These are phyloP conservation scores for Pseudomonodictys pantanalensis DNA, from an alignment of 495 filamentous ascomycete genomes.

Conservation along the genomic window DNA sequence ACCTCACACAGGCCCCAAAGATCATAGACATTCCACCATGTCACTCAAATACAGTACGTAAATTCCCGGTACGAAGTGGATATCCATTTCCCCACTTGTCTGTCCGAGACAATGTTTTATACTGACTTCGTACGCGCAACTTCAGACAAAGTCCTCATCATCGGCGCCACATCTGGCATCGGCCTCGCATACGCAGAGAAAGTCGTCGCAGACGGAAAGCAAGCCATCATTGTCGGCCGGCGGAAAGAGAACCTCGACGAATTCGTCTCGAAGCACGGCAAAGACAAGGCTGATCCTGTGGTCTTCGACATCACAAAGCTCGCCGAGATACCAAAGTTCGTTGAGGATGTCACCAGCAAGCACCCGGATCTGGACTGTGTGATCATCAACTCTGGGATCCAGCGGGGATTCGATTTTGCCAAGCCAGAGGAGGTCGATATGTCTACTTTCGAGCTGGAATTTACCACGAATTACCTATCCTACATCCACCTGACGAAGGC, in stretches of 20 bases:
- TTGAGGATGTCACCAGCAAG: conserved; percentile 49
- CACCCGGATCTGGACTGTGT: conserved; percentile 59
- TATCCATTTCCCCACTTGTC: no score
- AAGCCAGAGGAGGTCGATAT: conserved; percentile 59
- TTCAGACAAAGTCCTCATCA: conserved; percentile 65
- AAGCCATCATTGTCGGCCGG: conserved; percentile 62
- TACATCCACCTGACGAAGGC: conserved; percentile 58
- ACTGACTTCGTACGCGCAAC: no score
- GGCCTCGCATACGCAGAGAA: conserved; percentile 63
- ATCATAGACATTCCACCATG: conserved; percentile 23
- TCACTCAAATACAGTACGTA: conserved; percentile 63
- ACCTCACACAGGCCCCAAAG: background rate
- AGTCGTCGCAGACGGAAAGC: conserved; percentile 58
- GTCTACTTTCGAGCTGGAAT: conserved; percentile 50
- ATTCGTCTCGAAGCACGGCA: conserved; percentile 58
- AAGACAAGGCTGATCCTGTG: conserved; percentile 51
- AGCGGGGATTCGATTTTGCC: conserved; percentile 59
- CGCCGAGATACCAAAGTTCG: conserved; percentile 57
- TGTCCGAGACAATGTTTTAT: no score
- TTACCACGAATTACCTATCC: conserved; percentile 67
- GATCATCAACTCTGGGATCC: conserved; percentile 58
- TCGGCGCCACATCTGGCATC: conserved; percentile 72
- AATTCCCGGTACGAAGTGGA: no score
- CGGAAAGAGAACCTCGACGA: conserved; percentile 63
- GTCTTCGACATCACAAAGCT: conserved; percentile 65